Base-by-base conservation (phyloP, 164 flowering plant genomes). In the Berberis vulgaris region DNA sequence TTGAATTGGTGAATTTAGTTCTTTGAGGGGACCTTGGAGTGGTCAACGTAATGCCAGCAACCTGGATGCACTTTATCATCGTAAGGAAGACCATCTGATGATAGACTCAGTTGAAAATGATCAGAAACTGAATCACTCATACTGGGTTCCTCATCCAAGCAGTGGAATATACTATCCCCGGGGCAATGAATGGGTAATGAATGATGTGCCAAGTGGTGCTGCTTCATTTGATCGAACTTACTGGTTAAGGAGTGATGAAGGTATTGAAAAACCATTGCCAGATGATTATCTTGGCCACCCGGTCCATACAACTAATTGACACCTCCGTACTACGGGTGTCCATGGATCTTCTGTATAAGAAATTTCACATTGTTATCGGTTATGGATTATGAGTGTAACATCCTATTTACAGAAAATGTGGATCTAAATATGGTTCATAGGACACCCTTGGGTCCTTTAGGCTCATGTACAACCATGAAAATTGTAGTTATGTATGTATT, bases 121-220 rank as follows among this genome's bases (percentile, higher is more conserved):
- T 13, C 43, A 49, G 54, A 60, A 45, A 54, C 58, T 13, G 1
- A 46, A 66, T 12, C 44, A 12, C 9, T 7, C 68, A 2, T 60
- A 59, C 12, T 87, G 94, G 90, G 71, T 82, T 2, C 89, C 91
- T 3, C 86, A 87, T 71, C 81, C 84, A 11, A 78, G 87, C 1
- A 79, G 79, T 1, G 95, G 95, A 2, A 86, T 87, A 59, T 87
- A 83, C 67, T 71, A 74, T 49, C 95, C 91, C 0, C 55, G 63
- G 71, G 95, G 91, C 3, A 86, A 86, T 3, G 95, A 87, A 60
- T 11, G 70, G 69, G 84, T 87, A 54, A 79, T 87, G 78, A 77
- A 81, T 0, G 86, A 74, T 53, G 71, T 87, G 11, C 86, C 91
- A 1, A 66, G 59, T 3, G 71, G 65, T 4, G 85, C 87, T 2